Conservation (phyloP, 169 alveolate species). For the Ichthyophthirius multifiliis region DNA sequence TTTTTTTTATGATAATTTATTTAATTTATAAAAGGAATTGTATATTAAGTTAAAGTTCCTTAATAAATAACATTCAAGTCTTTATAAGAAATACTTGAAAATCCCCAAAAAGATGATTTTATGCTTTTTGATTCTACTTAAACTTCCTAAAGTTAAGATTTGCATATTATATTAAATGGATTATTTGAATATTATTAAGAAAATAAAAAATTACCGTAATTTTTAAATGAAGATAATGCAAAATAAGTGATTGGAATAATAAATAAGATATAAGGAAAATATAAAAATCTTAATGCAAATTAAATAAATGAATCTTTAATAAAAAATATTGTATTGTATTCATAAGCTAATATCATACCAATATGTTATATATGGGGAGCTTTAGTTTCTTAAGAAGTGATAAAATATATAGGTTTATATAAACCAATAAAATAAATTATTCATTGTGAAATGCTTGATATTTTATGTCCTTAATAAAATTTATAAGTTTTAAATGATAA, state of each 20-base stretch:
- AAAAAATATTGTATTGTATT: conserved; percentile 72
- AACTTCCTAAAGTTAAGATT: conserved; percentile 94
- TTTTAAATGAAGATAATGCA: conserved; percentile 68
- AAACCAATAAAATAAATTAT: conserved; percentile 96
- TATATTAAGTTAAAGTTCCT: conserved; percentile 91
- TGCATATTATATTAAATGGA: conserved; percentile 90
- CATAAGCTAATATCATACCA: conserved; percentile 89
- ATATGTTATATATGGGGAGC: conserved; percentile 98
- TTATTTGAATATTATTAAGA: conserved; percentile 63
- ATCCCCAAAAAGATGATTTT: conserved; percentile 69
- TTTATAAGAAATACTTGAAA: conserved; percentile 55
- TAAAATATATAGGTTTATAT: conserved; percentile 98
- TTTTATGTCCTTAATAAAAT: conserved; percentile 56
- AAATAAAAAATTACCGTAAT: conserved; percentile 69
- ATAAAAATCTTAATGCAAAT: conserved; percentile 72
- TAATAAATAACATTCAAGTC: conserved; percentile 77
- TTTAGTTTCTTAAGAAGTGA: conserved; percentile 95
- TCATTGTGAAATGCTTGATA: conserved; percentile 93
- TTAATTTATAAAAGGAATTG: conserved; percentile 78
- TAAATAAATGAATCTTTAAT: conserved; percentile 83
- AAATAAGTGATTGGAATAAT: conserved; percentile 61
- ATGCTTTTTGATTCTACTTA: conserved; percentile 91
- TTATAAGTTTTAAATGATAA: too few species aligned
- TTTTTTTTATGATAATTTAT: neutral
- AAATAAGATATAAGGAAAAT: conserved; percentile 48